Base-by-base conservation (phyloP, 805 yeast species). In the Suhomyces sp. region DNA sequence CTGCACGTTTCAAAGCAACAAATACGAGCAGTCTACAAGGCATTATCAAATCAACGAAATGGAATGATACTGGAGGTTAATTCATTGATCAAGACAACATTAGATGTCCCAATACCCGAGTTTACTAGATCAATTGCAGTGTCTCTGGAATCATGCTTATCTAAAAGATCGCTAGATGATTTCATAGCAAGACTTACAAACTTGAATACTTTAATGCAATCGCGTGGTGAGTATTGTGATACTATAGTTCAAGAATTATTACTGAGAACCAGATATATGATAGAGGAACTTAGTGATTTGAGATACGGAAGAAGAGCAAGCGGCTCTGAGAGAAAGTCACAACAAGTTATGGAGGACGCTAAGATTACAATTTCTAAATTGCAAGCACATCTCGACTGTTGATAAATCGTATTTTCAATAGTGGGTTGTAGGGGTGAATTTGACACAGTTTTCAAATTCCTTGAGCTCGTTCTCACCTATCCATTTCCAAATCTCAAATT, bases 401-500 rank as follows among this genome's bases (percentile, higher is more conserved):
- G 10, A 23, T 5, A 23, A 6, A n/a, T n/a, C n/a, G n/a, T n/a
- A 23, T 8, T 11, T 5, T 23, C 12, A 23, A 23, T 23, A 23
- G 12, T 23, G 25, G 12, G n/a, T 23, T 8, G 9, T 23, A 5
- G 9, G 13, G 5, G n/a, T 8, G 12, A 23, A 6, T 23, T 6
- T 5, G 12, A 23, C 6, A n/a, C 5, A 11, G 12, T n/a, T 11
- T 11, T 15, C 21, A 21, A 29, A 12, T 6, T 15, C 23, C 2
- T 16, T 14, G 7, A 26, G 24, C 20, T 26, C 32, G 19, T 15
- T 29, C 6, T 23, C 19, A 1, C 76, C 79, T 5, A 75, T 42
- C 88, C 88, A 83, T 48, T 71, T 74, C 79, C 90, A 88, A 1
- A 79, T 83, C 40, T 88, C 95, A 52, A 80, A 93, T 25, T 81